Percentiles rank a stretch among this genome's conserved stretches.
These are phyloP conservation scores for Diaporthe nobilis DNA, from an alignment of 2,329 filamentous ascomycete genomes.

Conservation along the genomic window DNA sequence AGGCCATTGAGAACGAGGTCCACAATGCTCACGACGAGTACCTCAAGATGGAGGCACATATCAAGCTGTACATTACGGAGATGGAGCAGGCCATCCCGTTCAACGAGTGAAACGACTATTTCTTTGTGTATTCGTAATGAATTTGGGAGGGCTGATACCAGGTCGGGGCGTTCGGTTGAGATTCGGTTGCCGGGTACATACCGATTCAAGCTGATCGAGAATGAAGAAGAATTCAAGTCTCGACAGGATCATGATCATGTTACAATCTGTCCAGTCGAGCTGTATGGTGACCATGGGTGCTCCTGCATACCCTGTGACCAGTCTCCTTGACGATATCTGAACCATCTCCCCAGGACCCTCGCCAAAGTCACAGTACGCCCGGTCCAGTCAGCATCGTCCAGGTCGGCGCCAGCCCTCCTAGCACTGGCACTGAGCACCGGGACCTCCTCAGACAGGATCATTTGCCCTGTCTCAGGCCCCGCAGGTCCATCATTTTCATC, in stretches of 20 bases:
- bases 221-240: neutral
- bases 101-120: constrained; percentile 24
- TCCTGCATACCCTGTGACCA: constrained; percentile 47
- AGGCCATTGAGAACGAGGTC: constrained; percentile 96
- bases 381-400: constrained; percentile 67
- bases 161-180: constrained; percentile 37
- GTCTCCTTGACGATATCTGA: constrained; percentile 62
- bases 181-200: constrained; percentile 15
- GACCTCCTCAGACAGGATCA: constrained; percentile 63
- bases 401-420: constrained; percentile 56
- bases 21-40: constrained; percentile 94
- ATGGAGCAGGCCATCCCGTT: constrained; percentile 88
- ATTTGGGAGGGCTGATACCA: constrained; percentile 41
- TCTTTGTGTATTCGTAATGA: constrained; percentile 48
- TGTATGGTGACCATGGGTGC: neutral
- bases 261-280: neutral
- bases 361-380: constrained; percentile 71
- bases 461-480: constrained; percentile 44
- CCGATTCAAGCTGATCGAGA: constrained; percentile 33
- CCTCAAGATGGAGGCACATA: constrained; percentile 96
- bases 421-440: constrained; percentile 73
- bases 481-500: neutral
- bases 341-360: constrained; percentile 76
- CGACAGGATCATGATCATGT: neutral
- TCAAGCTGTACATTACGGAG: constrained; percentile 97